A percentile compares a stretch with the other conserved stretches of the same genome.
These are phyloP conservation scores for Rubroboletus satanas DNA, from an alignment of 768 basidiomycete species.

Conservation along the genomic window DNA sequence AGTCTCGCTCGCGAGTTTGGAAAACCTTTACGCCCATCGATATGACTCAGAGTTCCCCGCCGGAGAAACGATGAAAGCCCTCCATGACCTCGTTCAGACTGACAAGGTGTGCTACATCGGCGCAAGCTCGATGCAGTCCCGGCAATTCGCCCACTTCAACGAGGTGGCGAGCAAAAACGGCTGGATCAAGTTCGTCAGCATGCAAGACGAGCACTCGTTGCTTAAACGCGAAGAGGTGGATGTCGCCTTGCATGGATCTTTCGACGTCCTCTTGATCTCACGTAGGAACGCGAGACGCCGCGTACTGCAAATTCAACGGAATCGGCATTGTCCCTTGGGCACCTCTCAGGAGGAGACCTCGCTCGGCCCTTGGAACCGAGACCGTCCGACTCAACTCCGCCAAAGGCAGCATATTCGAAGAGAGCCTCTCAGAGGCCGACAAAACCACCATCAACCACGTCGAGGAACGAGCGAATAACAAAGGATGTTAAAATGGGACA, in stretches of 20 bases:
- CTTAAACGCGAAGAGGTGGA: slow-evolving; percentile 50
- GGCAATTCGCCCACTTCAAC: slow-evolving; percentile 43
- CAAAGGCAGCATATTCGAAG: slow-evolving; percentile 26
- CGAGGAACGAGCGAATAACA: slow-evolving; percentile 34
- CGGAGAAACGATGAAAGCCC: slow-evolving; percentile 47
- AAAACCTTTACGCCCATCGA: slow-evolving; percentile 37
- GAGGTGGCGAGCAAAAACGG: slow-evolving; percentile 40
- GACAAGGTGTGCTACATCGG: slow-evolving; percentile 51
- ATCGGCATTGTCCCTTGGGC: slow-evolving; percentile 53
- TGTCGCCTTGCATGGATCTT: background rate
- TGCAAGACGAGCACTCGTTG: slow-evolving; percentile 51
- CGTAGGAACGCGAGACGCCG: slow-evolving; percentile 44
- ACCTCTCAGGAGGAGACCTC: slow-evolving; percentile 40
- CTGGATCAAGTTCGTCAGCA: slow-evolving; percentile 51
- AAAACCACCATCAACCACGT: slow-evolving; percentile 38
- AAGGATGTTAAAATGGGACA: background rate
- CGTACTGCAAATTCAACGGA: slow-evolving; percentile 45
- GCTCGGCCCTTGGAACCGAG: slow-evolving; percentile 28
- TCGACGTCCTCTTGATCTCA: background rate
- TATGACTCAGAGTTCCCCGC: slow-evolving; percentile 35
- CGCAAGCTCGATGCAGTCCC: slow-evolving; percentile 42
- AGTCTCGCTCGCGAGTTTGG: slow-evolving; percentile 33
- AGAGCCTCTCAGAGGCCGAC: slow-evolving; percentile 26
- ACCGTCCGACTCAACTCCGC: slow-evolving; percentile 15
- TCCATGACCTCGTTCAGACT: slow-evolving; percentile 44